Conservation (phyloP, 805 yeast species). For the Spencermartinsiella europaea region DNA sequence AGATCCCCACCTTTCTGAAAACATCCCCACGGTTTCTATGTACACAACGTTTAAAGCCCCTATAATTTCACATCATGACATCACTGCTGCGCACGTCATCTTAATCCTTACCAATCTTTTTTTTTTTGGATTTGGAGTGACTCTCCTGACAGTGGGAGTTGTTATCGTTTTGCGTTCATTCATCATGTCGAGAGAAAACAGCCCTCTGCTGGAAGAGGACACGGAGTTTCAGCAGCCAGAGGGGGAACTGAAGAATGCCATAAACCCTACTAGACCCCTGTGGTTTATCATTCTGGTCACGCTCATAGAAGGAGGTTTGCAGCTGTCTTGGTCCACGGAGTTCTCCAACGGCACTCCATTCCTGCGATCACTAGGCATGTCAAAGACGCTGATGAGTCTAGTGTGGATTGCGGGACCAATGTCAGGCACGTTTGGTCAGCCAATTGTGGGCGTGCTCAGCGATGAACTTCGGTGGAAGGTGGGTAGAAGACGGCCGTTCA, state of each 20-base stretch:
- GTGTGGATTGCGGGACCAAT: conserved; percentile 67
- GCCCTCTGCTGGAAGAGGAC: conserved; percentile 2
- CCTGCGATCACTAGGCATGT: conserved; percentile 54
- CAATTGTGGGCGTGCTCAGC: conserved; percentile 53
- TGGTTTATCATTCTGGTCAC: conserved; percentile 43
- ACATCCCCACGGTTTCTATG: no score
- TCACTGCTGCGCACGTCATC: no score
- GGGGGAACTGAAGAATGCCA: conserved; percentile 8
- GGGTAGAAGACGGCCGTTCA: conserved; percentile 56
- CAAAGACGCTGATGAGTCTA: conserved; percentile 49
- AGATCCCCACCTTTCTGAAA: no score
- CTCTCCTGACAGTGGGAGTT: no score
- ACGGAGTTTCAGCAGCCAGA: neutral
- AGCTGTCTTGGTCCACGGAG: conserved; percentile 62
- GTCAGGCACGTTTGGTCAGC: conserved; percentile 60
- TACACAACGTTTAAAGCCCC: no score
- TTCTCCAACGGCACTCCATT: conserved; percentile 61
- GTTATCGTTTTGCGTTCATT: no score
- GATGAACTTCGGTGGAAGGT: conserved; percentile 42
- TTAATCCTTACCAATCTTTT: no score
- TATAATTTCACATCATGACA: no score
- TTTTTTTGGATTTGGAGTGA: no score
- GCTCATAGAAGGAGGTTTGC: conserved; percentile 51
- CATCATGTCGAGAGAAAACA: neutral
- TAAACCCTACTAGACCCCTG: conserved; percentile 43